Conservation (phyloP, 2,329 filamentous ascomycete species). For the Plenodomus lindquistii region DNA sequence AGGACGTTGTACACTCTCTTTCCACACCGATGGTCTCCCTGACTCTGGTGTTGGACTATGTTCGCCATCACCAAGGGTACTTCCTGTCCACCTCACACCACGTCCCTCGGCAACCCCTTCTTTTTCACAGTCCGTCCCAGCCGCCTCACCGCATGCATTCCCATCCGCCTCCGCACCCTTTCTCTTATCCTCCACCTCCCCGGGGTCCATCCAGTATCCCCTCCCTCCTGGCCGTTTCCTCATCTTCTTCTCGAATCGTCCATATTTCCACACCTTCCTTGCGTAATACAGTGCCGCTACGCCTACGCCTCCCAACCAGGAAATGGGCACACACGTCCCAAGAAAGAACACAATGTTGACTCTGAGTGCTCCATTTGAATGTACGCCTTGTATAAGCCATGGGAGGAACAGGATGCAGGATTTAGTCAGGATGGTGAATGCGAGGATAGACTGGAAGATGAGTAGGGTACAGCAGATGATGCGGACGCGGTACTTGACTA, state of each 20-base stretch:
- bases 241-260: slow-evolving; percentile 3
- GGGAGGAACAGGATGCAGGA: slow-evolving; percentile 1
- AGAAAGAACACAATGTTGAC: slow-evolving; percentile 4
- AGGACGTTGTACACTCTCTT: background rate
- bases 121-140: background rate
- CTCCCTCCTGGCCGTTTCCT: slow-evolving; percentile 1
- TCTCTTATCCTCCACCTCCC: slow-evolving; percentile 1
- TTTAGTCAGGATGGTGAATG: slow-evolving; percentile 5
- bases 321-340: slow-evolving; percentile 4
- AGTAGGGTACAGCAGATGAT: slow-evolving; percentile 1
- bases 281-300: slow-evolving; percentile 5
- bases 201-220: slow-evolving; percentile 9
- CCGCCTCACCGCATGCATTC: background rate
- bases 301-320: background rate
- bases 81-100: background rate
- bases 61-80: background rate
- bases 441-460: background rate
- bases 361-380: background rate
- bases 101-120: background rate
- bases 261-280: slow-evolving; percentile 6
- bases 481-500: background rate
- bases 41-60: background rate
- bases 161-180: background rate
- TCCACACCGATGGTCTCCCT: background rate
- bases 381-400: background rate